These are phyloP conservation scores for Fusarium robinianum DNA, from an alignment of 2,329 filamentous ascomycete genomes.

Conservation along the genomic window DNA sequence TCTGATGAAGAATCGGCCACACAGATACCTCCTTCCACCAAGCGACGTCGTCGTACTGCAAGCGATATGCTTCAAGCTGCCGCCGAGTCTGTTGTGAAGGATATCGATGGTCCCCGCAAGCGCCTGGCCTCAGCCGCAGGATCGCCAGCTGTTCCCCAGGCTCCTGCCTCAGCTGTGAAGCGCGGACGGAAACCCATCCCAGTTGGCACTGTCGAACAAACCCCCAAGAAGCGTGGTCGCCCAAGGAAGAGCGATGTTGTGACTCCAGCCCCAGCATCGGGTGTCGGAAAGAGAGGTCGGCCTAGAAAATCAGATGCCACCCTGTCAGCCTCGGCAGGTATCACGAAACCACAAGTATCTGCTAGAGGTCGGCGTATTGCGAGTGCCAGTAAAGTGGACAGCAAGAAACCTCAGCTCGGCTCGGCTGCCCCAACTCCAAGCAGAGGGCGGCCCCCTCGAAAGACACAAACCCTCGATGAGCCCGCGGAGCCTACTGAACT, in stretches of 20 bases:
- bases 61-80: conserved; percentile 15
- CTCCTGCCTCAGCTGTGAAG: conserved; percentile 13
- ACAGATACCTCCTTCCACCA: conserved; percentile 10
- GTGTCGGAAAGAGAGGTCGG: conserved; percentile 27
- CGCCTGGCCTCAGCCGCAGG: conserved; percentile 15
- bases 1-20: background rate
- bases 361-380: conserved; percentile 18
- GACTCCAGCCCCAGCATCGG: conserved; percentile 19
- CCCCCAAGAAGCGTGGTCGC: conserved; percentile 32
- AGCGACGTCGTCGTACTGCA: conserved; percentile 21
- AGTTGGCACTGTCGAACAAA: conserved; percentile 17
- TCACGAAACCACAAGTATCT: conserved; percentile 12
- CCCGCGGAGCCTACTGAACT: conserved; percentile 12
- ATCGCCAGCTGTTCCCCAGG: conserved; percentile 19
- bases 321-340: conserved; percentile 6
- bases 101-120: conserved; percentile 16
- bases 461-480: background rate
- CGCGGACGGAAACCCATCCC: conserved; percentile 33
- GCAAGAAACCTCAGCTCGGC: conserved; percentile 13
- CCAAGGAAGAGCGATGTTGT: conserved; percentile 27
- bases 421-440: conserved; percentile 5
- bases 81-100: conserved; percentile 11
- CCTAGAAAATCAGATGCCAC: conserved; percentile 30
- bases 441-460: conserved; percentile 3
- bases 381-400: conserved; percentile 23